A percentile compares a stretch with the other conserved stretches of the same genome.
Conservation (phyloP, 805 yeast genomes). For the Ogataea glucozyma region DNA sequence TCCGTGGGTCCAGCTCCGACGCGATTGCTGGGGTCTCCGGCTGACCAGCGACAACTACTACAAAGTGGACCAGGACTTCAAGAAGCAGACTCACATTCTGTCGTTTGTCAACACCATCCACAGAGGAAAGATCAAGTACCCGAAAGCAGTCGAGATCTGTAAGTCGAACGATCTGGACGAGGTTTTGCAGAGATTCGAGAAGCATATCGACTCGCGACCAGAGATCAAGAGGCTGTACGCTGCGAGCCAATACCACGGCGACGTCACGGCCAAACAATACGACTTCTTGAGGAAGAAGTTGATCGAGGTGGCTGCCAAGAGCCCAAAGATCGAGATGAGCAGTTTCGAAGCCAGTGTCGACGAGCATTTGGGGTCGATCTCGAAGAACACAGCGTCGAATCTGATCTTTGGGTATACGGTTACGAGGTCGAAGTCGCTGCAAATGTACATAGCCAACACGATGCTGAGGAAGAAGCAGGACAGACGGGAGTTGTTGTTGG, state of each 20-base stretch:
- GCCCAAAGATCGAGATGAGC: conserved; percentile 24
- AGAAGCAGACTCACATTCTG: conserved; percentile 11
- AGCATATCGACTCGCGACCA: conserved; percentile 13
- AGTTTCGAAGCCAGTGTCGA: conserved; percentile 21
- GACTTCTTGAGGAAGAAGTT: conserved; percentile 20
- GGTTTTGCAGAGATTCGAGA: conserved; percentile 21
- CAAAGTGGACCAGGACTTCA: conserved; percentile 22
- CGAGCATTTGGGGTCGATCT: conserved; percentile 17
- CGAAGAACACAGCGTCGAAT: conserved; percentile 31
- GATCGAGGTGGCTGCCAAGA: conserved; percentile 20
- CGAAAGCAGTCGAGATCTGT: conserved; percentile 14
- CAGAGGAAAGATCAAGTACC: conserved; percentile 17
- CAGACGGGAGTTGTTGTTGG: conserved; percentile 16
- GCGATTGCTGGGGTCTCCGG: conserved; percentile 27
- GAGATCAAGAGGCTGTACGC: conserved; percentile 10
- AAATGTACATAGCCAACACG: conserved; percentile 28
- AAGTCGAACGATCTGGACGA: conserved; percentile 19
- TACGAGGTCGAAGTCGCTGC: conserved; percentile 29
- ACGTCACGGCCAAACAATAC: conserved; percentile 28
- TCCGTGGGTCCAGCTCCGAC: conserved; percentile 24
- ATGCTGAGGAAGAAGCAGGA: conserved; percentile 27
- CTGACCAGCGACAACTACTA: conserved; percentile 19
- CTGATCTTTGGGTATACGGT: conserved; percentile 35
- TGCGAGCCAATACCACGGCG: conserved; percentile 13
- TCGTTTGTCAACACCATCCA: conserved; percentile 15